phyloP scores from a whole-genome alignment of 306 rosid genomes.

The Clitoria ternatea region DNA sequence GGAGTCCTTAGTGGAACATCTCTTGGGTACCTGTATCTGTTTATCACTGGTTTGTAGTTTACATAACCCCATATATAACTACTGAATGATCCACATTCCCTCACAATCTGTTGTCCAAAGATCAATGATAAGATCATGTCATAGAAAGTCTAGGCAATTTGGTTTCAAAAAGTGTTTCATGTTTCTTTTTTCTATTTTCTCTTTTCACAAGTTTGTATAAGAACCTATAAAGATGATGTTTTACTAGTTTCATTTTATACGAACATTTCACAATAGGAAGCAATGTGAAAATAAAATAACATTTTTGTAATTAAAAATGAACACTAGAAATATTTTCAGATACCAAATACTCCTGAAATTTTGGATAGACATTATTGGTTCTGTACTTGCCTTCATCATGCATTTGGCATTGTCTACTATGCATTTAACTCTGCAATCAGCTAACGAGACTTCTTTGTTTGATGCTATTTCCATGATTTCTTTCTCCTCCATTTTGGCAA shows the following conservation, averaged over 20 bases:
- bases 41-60: slow-evolving; percentile 71
- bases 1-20: slow-evolving; percentile 78
- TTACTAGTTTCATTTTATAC: no score
- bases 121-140: neutral
- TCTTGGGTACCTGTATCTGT: slow-evolving; percentile 63
- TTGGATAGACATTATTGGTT: neutral
- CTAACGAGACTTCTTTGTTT: slow-evolving; percentile 53
- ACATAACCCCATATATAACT: slow-evolving; percentile 89
- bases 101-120: slow-evolving; percentile 45
- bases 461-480: slow-evolving; percentile 74
- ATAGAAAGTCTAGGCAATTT: no score
- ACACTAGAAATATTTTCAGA: no score
- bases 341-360: no score
- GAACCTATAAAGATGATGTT: no score
- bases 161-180: no score
- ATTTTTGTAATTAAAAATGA: no score
- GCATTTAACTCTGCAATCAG: slow-evolving; percentile 80
- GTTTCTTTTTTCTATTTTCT: no score
- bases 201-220: no score
- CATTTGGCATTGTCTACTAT: slow-evolving; percentile 83
- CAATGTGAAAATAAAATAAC: no score
- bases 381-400: slow-evolving; percentile 65
- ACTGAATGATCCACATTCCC: slow-evolving; percentile 82
- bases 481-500: slow-evolving; percentile 87
- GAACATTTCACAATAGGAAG: no score